phyloP scores from a whole-genome alignment of 2,329 filamentous ascomycete genomes.

The Penicillium palitans region DNA sequence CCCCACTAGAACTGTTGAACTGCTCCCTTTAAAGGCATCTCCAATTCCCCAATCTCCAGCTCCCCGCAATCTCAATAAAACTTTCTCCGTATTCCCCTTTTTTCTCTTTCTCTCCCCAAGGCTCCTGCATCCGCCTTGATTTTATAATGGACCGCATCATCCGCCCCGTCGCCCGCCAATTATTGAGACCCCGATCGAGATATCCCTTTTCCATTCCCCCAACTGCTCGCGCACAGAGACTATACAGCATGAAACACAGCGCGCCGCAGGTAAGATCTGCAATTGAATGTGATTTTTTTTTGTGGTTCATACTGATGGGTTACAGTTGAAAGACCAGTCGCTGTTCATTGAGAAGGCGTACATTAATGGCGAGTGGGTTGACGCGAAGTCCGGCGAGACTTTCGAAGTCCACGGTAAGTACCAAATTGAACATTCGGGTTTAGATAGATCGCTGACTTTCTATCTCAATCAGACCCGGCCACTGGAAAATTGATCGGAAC shows the following conservation, averaged over 20 bases:
- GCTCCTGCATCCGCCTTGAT: not conserved
- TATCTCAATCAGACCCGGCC: slow-evolving; percentile 65
- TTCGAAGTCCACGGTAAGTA: slow-evolving; percentile 75
- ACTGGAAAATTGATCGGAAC: slow-evolving; percentile 78
- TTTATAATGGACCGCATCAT: slow-evolving; percentile 37
- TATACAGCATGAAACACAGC: slow-evolving; percentile 45
- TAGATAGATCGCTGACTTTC: not conserved
- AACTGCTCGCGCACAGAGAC: slow-evolving; percentile 34
- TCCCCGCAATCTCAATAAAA: slow-evolving; percentile 18
- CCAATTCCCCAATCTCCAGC: slow-evolving; percentile 7
- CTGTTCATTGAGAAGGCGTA: slow-evolving; percentile 83
- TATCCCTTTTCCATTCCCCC: slow-evolving; percentile 40
- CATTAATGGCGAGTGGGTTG: slow-evolving; percentile 90
- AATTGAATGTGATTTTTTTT: not conserved
- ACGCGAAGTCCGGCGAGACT: slow-evolving; percentile 81
- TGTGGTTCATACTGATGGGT: slow-evolving; percentile 1
- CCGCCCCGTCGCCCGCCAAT: slow-evolving; percentile 39
- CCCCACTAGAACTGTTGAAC: not conserved
- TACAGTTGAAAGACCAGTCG: slow-evolving; percentile 72
- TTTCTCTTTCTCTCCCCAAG: not conserved
- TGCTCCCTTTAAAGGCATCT: slow-evolving; percentile 19
- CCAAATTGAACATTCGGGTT: not conserved
- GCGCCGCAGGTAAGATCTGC: slow-evolving; percentile 39
- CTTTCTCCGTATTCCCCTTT: slow-evolving; percentile 14
- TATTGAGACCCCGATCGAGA: slow-evolving; percentile 36